Base-by-base conservation (phyloP, 2,329 filamentous ascomycete species). In the Clarireedia paspali region DNA sequence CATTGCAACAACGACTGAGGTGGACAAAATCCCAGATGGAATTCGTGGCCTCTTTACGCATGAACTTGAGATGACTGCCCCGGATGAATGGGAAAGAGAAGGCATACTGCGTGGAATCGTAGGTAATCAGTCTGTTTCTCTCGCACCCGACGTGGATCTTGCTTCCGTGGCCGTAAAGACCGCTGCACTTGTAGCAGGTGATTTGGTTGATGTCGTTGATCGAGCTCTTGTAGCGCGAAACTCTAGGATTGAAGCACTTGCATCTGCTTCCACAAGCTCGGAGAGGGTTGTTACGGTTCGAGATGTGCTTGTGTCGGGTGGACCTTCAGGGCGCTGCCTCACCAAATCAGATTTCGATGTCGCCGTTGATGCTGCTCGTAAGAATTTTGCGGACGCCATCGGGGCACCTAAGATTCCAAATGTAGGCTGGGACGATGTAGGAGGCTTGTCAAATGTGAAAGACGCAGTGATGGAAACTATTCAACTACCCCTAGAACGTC, bases 361-460 rank as follows among this genome's bases (percentile, higher is more conserved):
- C n/a, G 94, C 94, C 0, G 92, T 99, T 3, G 92, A 97, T 58
- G 90, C 91, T 5, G 94, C 94, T 1, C 85, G 94, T 54, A 96
- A 96, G 78, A 97, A 96, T 72, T 99, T 99, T 70, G 92, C 94
- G 5, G 94, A 97, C 70, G 87, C 92, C 0, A 99, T 99, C 61
- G 94, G 94, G 24, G 94, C 94, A 5, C 94, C 94, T 2, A 97
- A 97, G 78, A 97, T 97, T 60, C 94, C 92, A 6, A 96, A 96
- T 60, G 94, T 99, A 6, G 87, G 87, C 23, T 99, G 92, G 92
- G 87, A 92, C 63, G 92, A 99, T 70, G 92, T 99, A 20, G 92
- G 92, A 70, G 92, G 94, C 50, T 78, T 97, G 34, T 85, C 87
- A 30, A 91, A 96, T 65, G 91, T 97, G 70, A 97, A 97, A 75